Percentiles rank a stretch among this genome's conserved stretches.
Evolutionary conservation across 495 filamentous ascomycete genomes (phyloP).

Genomic region (Aspergillus nidulans): DNA sequence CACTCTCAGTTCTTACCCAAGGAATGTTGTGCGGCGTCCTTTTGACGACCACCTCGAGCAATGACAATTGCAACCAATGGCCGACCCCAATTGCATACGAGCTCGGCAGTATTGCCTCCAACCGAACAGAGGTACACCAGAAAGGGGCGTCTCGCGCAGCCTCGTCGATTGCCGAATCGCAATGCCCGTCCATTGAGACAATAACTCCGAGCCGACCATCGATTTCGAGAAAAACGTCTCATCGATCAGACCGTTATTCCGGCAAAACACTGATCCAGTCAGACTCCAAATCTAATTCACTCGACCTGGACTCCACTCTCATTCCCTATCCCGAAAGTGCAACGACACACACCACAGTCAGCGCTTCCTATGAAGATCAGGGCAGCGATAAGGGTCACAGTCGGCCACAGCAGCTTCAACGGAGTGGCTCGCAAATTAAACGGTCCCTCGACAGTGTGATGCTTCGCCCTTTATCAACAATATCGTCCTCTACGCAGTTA

Average conservation of each 20-base stretch:
- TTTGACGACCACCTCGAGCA: constrained; percentile 16
- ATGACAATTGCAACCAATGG: constrained; percentile 19
- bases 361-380: constrained; percentile 1
- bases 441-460: constrained; percentile 28
- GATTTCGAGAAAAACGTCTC: constrained; percentile 25
- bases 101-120: constrained; percentile 20
- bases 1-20: constrained; percentile 31
- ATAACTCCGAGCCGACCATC: constrained; percentile 11
- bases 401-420: constrained; percentile 6
- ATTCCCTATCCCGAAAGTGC: constrained; percentile 15
- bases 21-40: constrained; percentile 32
- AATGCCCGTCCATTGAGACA: constrained; percentile 9
- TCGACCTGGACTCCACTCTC: constrained; percentile 22
- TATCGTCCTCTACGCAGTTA: constrained; percentile 17
- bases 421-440: constrained; percentile 17
- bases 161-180: constrained; percentile 11
- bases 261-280: constrained; percentile 31
- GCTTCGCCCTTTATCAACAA: constrained; percentile 14
- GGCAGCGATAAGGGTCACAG: constrained; percentile 13
- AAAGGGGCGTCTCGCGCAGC: constrained; percentile 9
- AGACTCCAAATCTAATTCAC: constrained; percentile 23
- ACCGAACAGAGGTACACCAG: constrained; percentile 12
- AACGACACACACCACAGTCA: constrained; percentile 5
- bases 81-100: constrained; percentile 27
- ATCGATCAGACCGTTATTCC: constrained; percentile 33